Conservation (phyloP, 2,329 filamentous ascomycete species). For the Diaporthe sp. region DNA sequence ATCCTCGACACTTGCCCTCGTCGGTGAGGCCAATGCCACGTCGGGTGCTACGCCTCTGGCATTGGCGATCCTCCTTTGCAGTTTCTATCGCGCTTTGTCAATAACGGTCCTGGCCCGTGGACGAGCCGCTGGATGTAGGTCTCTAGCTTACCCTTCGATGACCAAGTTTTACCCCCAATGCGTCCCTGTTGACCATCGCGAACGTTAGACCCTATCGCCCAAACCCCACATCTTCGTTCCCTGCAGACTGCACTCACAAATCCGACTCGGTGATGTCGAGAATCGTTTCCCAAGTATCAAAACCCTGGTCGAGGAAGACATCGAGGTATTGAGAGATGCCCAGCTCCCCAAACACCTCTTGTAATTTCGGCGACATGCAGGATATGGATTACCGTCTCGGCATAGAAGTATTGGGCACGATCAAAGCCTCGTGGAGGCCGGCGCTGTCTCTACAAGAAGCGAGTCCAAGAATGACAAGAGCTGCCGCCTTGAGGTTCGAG, state of each 20-base stretch:
- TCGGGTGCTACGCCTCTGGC: slow-evolving; percentile 73
- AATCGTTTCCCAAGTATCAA: slow-evolving; percentile 87
- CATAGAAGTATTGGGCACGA: slow-evolving; percentile 24
- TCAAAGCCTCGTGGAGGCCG: slow-evolving; percentile 35
- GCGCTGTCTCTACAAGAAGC: background rate
- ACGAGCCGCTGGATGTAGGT: slow-evolving; percentile 37
- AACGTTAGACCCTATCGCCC: slow-evolving; percentile 22
- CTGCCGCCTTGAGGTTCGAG: background rate
- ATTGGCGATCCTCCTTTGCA: slow-evolving; percentile 87
- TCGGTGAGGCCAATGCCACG: slow-evolving; percentile 63
- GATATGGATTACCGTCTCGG: slow-evolving; percentile 31
- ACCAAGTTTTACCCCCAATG: slow-evolving; percentile 82
- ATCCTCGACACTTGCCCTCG: slow-evolving; percentile 66
- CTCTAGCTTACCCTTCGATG: slow-evolving; percentile 77
- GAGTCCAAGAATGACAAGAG: background rate
- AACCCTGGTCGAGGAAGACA: slow-evolving; percentile 81
- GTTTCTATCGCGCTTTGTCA: slow-evolving; percentile 67
- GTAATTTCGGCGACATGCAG: slow-evolving; percentile 74
- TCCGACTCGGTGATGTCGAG: slow-evolving; percentile 88
- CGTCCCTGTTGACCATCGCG: slow-evolving; percentile 66
- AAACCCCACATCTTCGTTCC: slow-evolving; percentile 18
- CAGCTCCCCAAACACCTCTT: slow-evolving; percentile 78
- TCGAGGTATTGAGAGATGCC: slow-evolving; percentile 84
- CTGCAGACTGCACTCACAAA: slow-evolving; percentile 67
- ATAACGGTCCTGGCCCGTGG: background rate